Conservation (phyloP, 129 eudicot species). For the Chrysanthemum lavandulifolium region DNA sequence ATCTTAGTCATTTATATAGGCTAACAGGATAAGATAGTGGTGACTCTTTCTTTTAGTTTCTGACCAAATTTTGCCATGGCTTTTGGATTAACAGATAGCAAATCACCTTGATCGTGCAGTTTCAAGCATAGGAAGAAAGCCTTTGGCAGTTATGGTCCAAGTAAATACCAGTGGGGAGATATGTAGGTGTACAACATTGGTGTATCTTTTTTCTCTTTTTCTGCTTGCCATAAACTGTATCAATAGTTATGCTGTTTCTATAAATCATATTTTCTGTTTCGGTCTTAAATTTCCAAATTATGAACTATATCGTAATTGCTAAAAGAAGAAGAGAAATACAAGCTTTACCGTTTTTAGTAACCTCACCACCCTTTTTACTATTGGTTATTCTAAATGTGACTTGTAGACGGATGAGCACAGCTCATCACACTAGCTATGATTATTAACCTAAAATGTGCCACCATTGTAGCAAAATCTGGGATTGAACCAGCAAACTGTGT, state of each 20-base stretch:
- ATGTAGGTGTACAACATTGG: constrained; percentile 41
- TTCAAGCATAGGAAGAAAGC: constrained; percentile 67
- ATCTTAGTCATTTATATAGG: no score
- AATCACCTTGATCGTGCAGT: constrained; percentile 88
- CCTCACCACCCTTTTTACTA: not conserved
- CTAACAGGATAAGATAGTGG: no score
- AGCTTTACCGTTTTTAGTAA: not conserved
- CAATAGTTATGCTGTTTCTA: not conserved
- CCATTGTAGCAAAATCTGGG: constrained; percentile 81
- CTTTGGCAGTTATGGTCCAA: constrained; percentile 88
- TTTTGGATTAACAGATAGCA: constrained; percentile 62
- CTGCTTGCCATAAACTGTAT: not conserved
- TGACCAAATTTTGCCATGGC: constrained; percentile 9
- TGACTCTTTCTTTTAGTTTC: no score
- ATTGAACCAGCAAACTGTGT: constrained; percentile 73
- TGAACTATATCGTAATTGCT: not conserved
- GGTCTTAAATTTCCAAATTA: not conserved
- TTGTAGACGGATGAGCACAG: not conserved
- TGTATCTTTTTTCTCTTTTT: not conserved
- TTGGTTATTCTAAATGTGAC: not conserved
- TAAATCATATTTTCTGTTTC: not conserved
- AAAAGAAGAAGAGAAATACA: not conserved
- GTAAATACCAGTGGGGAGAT: constrained; percentile 89
- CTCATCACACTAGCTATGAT: constrained; percentile 15
- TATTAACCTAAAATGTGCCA: not conserved